These are phyloP conservation scores for Syzygium jambos DNA, from an alignment of 345 rosid genomes.

Conservation along the genomic window DNA sequence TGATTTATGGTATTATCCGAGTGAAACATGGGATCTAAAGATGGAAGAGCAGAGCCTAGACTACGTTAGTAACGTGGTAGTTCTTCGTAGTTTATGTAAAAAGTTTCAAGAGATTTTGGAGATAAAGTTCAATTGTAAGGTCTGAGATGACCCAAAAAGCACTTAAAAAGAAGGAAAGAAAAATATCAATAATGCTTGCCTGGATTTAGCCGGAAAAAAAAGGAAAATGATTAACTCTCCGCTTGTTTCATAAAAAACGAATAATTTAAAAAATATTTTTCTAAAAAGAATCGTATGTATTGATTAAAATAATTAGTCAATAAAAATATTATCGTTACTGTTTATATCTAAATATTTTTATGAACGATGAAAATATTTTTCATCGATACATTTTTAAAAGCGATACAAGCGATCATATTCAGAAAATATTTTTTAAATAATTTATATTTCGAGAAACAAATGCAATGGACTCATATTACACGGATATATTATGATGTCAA, in stretches of 20 bases:
- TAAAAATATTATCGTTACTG: accelerated
- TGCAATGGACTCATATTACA: accelerated
- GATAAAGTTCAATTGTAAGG: not conserved
- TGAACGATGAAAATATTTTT: not conserved
- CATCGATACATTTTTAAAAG: not conserved
- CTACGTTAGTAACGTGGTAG: not conserved
- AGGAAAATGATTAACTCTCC: accelerated
- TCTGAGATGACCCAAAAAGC: not conserved
- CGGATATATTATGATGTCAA: accelerated
- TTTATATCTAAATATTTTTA: not conserved
- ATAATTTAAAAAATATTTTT: not conserved
- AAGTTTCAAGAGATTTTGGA: not conserved
- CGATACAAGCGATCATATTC: too few relatives aligned
- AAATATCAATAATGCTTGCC: not conserved
- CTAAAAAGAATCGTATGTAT: accelerated
- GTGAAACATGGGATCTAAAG: not conserved
- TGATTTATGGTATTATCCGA: not conserved
- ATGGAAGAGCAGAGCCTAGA: not conserved
- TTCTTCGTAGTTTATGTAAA: not conserved
- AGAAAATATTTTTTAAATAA: too few relatives aligned
- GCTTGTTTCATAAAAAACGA: not conserved
- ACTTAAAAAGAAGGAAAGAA: not conserved
- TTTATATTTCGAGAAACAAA: not conserved
- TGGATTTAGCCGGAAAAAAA: not conserved
- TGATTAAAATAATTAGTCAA: accelerated